Evolutionary conservation across 1,284 basidiomycete genomes (phyloP).

Genomic region (Farysia itapuensis): DNA sequence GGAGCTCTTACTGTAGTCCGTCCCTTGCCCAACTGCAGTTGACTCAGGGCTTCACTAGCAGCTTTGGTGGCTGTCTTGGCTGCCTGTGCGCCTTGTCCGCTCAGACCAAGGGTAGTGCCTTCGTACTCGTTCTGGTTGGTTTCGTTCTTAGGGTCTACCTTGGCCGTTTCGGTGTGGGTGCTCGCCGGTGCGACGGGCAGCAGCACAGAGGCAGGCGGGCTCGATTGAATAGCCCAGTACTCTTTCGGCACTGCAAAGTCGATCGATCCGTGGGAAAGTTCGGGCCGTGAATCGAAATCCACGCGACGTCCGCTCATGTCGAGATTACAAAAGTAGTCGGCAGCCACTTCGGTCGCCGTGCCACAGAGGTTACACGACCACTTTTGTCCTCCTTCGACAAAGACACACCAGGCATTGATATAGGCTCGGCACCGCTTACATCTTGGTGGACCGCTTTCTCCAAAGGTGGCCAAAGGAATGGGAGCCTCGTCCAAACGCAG

Average conservation of each 20-base stretch:
- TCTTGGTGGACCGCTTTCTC: conserved; percentile 75
- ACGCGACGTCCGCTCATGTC: conserved; percentile 78
- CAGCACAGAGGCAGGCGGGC: conserved; percentile 59
- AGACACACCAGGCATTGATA: conserved; percentile 91
- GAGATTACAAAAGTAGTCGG: conserved; percentile 82
- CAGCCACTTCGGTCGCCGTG: conserved; percentile 70
- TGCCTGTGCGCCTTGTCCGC: conserved; percentile 46
- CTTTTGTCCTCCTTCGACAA: conserved; percentile 77
- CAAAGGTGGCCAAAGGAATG: conserved; percentile 73
- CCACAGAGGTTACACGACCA: conserved; percentile 94
- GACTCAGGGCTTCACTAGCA: conserved; percentile 49
- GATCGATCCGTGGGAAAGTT: conserved; percentile 86
- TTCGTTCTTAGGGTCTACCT: conserved; percentile 39
- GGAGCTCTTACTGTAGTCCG: conserved; percentile 55
- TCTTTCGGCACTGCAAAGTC: conserved; percentile 83
- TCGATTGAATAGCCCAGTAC: conserved; percentile 74
- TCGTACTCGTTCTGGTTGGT: conserved; percentile 30
- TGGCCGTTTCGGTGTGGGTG: conserved; percentile 44
- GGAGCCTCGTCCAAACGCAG: conserved; percentile 67
- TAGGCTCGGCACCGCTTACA: conserved; percentile 87
- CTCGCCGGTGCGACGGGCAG: conserved; percentile 50
- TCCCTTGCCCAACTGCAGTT: conserved; percentile 49
- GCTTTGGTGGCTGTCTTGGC: conserved; percentile 55
- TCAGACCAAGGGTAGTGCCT: conserved; percentile 50
- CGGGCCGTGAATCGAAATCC: conserved; percentile 80